Evolutionary conservation across 495 filamentous ascomycete species (phyloP), one percentile per base, ranked within the genome.

Genomic region (Aspergillus coremiiformis): DNA sequence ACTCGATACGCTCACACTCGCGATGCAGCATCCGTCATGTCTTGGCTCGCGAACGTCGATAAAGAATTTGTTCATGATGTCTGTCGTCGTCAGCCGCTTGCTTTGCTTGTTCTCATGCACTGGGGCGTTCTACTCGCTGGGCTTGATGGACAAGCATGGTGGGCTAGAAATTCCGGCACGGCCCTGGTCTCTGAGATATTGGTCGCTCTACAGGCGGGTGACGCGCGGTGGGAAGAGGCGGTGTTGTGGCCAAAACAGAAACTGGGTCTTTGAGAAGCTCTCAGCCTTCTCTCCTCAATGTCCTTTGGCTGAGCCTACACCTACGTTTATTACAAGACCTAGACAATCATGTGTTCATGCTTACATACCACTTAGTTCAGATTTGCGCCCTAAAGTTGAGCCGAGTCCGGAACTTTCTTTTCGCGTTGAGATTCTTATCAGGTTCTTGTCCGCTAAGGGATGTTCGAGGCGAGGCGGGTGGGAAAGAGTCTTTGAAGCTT

Each of bases 101-200:
- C 65, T 2, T 32, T 73, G 15, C 37, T 73, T 17, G 64, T 69
- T 23, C 57, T 73, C 4, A 70, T 69, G 62, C 62, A 73, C 32
- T 73, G 70, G 70, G 67, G 65, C 0, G 64, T 66, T 8, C 44
- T 73, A 0, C 49, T 73, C 0, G 54, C 59, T 9, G 60, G 65
- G 44, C 55, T 73, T n/a, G 62, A 69, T 54, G 67, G 63, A 2
- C 52, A 59, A 10, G 43, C 60, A 35, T 73, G 68, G 70, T 73
- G 70, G 70, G 70, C 68, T 20, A 61, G 55, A 22, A 59, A 63
- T 3, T 67, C 68, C 8, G 70, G 66, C 0, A 54, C 52, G 12
- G 63, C 58, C 8, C 54, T 73, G n/a, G 57, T 70, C 4, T 57
- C 58, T 12, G 69, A 72, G 35, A 23, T 70, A 33, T 45, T 63